Evolutionary conservation across 2,329 filamentous ascomycete genomes (phyloP).

Genomic region (Phaeosphaeria sp.): DNA sequence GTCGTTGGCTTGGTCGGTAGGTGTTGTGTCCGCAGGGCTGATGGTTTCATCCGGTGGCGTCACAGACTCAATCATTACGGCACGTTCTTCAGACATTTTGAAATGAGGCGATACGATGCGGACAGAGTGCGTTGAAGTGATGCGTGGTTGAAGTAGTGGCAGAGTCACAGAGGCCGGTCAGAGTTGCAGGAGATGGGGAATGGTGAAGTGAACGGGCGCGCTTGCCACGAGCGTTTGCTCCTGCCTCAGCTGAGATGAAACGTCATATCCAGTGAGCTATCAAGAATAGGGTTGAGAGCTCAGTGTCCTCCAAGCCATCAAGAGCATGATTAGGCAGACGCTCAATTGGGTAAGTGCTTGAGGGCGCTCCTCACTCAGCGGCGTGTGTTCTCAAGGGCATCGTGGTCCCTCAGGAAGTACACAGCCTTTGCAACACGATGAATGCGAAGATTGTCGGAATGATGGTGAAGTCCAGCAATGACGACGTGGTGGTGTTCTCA

Average conservation of each 20-base stretch:
- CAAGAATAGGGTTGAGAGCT: background rate
- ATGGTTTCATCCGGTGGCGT: background rate
- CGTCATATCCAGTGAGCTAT: background rate
- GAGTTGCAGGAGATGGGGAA: background rate
- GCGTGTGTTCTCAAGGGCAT: background rate
- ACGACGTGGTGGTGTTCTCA: background rate
- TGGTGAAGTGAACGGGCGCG: background rate
- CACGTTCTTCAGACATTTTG: background rate
- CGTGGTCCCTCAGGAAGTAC: background rate
- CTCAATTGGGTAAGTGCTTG: background rate
- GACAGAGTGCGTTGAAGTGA: background rate
- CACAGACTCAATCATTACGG: background rate
- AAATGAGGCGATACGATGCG: background rate
- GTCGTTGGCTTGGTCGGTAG: background rate
- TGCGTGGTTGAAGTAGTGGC: background rate
- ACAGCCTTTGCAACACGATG: too few species aligned
- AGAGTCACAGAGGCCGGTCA: background rate
- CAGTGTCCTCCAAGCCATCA: background rate
- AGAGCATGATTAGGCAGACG: background rate
- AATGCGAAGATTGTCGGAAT: too few species aligned
- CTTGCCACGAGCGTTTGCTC: background rate
- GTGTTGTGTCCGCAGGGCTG: background rate
- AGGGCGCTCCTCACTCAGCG: background rate
- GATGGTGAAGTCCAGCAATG: background rate
- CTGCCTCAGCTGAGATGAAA: background rate